A percentile compares a stretch with the other conserved stretches of the same genome.
These are phyloP conservation scores for Rhododendron williamsianum DNA, from an alignment of 148 eudicot genomes.

Conservation along the genomic window DNA sequence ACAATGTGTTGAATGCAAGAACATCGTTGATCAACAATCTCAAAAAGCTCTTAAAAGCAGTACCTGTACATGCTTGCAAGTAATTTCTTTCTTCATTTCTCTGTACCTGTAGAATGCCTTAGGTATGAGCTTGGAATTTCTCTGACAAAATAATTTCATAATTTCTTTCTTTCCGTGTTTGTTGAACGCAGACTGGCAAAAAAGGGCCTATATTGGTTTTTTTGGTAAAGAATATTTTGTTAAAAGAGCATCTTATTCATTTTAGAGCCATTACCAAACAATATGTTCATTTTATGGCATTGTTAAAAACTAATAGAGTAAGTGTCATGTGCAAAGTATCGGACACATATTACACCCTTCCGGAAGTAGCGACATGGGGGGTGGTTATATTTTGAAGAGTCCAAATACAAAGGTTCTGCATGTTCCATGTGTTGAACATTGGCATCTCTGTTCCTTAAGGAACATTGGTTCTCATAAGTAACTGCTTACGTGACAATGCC, in stretches of 20 bases:
- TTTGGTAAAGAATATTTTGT: background rate
- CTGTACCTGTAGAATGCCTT: background rate
- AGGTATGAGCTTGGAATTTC: background rate
- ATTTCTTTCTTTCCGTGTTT: background rate
- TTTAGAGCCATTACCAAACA: background rate
- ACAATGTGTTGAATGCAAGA: slow-evolving; percentile 78
- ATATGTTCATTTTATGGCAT: background rate
- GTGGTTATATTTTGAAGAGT: background rate
- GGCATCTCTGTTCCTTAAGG: background rate
- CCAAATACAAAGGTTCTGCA: background rate
- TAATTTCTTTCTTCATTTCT: slow-evolving; percentile 36
- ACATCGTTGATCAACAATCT: slow-evolving; percentile 74
- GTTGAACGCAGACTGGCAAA: background rate
- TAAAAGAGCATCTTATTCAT: background rate
- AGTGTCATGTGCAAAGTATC: background rate
- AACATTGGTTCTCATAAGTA: background rate
- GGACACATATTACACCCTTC: background rate
- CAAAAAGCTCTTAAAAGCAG: slow-evolving; percentile 72
- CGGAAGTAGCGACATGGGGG: background rate
- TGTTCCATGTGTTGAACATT: background rate
- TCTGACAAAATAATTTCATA: background rate
- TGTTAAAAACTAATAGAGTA: background rate
- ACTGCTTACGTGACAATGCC: background rate
- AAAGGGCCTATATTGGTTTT: background rate
- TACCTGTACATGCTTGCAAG: slow-evolving; percentile 87